phyloP scores from a whole-genome alignment of 1,139 yeast genomes.

The Yamadazyma taylorii region DNA sequence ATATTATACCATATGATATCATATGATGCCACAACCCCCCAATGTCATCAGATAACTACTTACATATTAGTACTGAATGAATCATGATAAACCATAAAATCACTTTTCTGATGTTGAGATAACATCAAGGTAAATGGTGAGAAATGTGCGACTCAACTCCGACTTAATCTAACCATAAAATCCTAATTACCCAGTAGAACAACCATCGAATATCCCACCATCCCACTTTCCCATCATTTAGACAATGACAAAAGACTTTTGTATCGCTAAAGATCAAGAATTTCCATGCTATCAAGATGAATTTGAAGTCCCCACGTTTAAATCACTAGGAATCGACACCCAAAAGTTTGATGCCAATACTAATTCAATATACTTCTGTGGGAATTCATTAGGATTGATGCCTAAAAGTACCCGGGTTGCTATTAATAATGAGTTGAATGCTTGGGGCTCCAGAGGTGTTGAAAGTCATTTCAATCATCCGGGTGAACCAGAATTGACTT shows the following conservation, averaged over 20 bases:
- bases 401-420: constrained; percentile 63
- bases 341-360: constrained; percentile 20
- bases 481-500: constrained; percentile 39
- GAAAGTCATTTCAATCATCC: constrained; percentile 82
- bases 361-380: constrained; percentile 67
- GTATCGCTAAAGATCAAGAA: constrained; percentile 31
- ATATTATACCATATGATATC: too few relatives aligned
- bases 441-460: constrained; percentile 81
- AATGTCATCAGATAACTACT: constrained; percentile 32
- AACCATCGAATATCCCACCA: too few relatives aligned
- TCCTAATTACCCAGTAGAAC: too few relatives aligned
- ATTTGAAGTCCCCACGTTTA: constrained; percentile 61
- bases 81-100: too few relatives aligned
- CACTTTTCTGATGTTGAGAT: too few relatives aligned
- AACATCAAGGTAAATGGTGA: constrained; percentile 1
- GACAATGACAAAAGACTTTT: constrained; percentile 14
- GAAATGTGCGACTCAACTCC: too few relatives aligned
- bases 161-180: too few relatives aligned
- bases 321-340: constrained; percentile 45
- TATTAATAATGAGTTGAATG: constrained; percentile 65
- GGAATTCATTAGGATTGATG: constrained; percentile 90
- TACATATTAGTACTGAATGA: constrained; percentile 85
- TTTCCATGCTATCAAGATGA: constrained; percentile 39
- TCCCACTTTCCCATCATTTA: too few relatives aligned
- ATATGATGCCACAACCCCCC: too few relatives aligned